Base-by-base conservation (phyloP, 2,329 filamentous ascomycete species). In the Botrytis paeoniae region DNA sequence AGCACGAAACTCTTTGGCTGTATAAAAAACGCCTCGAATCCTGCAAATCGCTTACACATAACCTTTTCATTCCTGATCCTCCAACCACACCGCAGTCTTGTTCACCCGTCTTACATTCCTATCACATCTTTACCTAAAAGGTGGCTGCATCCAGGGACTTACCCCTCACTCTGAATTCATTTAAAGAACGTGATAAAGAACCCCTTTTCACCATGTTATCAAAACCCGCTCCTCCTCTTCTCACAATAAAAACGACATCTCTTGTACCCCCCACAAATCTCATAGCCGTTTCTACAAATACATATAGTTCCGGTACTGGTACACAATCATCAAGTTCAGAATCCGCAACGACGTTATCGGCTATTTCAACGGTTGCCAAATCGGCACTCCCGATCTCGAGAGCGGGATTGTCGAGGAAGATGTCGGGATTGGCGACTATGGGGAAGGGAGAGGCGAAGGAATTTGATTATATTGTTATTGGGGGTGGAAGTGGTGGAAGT, bases 401-500 rank as follows among this genome's bases (percentile, higher is more conserved):
- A 48, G 65, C 73, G 25, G 63, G 69, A 32, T 32, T 66, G 20
- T 71, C 32, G 6, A 69, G 70, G 20, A 72, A 72, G 48, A 61
- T 72, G 32, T 41, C 70, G 22, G 70, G 12, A 5, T n/a, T 69
- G 5, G 5, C 25, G 14, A 32, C 6, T 18, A 57, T 14, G 41
- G 43, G 20, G 8, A 35, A 29, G n/a, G 60, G 25, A 18, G 32
- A 48, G 59, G 79, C 81, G 45, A 83, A 84, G 74, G 80, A 83
- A 73, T 87, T 85, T 79, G 85, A 87, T 77, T 87, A 85, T 76
- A 86, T 87, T 71, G 86, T 87, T 74, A 84, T 87, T 74, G 85
- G 86, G 59, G 86, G 85, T 76, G 85, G 86, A 59, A 84, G 82
- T 76, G 85, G 86, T 73, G 86, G 85, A 37, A 84, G 82, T 76